A percentile compares a stretch with the other conserved stretches of the same genome.
phyloP scores from a whole-genome alignment of 129 eudicot species.

The Gnaphalium uliginosum region DNA sequence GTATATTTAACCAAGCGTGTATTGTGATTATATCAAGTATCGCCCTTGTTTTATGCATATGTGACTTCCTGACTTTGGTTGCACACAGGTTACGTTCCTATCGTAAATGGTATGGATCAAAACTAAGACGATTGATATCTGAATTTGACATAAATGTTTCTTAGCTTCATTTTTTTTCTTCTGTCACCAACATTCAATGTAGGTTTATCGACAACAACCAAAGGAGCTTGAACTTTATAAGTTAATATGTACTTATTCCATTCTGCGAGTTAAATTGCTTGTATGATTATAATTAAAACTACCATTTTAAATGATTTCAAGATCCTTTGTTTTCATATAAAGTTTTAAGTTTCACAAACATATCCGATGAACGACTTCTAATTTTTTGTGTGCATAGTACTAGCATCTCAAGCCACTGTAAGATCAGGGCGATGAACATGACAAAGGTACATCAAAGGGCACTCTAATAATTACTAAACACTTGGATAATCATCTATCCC shows the following conservation, averaged over 20 bases:
- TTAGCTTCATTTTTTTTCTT: slow-evolving; percentile 45
- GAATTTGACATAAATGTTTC: neutral
- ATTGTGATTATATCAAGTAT: neutral
- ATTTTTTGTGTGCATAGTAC: neutral
- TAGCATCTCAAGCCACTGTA: neutral
- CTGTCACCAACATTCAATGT: too few species aligned
- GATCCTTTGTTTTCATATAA: neutral
- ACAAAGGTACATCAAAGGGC: neutral
- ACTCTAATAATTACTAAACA: neutral
- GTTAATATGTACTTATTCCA: too few species aligned
- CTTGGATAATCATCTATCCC: neutral
- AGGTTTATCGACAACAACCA: too few species aligned
- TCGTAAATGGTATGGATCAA: neutral
- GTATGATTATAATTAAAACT: too few species aligned
- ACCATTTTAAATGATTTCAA: neutral
- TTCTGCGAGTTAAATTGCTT: neutral
- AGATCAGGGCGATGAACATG: neutral
- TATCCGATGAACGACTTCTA: neutral
- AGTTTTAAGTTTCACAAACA: neutral
- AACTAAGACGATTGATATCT: neutral
- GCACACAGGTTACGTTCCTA: neutral
- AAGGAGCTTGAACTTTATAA: too few species aligned
- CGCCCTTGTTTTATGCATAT: too few species aligned
- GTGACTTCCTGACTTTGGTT: neutral
- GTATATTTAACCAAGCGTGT: neutral